Evolutionary conservation across 192 early-diverging fungal species (phyloP).

Genomic region (Coemansia sp.): DNA sequence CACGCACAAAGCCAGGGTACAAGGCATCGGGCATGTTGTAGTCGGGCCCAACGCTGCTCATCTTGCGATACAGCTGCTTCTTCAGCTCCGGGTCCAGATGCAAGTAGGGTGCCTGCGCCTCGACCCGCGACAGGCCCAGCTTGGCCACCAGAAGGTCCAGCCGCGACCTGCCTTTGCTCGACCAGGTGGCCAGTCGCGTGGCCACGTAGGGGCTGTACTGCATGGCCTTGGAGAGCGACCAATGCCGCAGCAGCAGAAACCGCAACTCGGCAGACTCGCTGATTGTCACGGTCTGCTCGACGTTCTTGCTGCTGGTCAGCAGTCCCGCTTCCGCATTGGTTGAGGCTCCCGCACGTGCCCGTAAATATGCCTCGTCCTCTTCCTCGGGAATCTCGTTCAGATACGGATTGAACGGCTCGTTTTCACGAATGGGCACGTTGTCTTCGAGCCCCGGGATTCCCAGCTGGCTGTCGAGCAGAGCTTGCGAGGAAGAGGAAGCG

Average conservation of each 20-base stretch:
- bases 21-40: constrained; percentile 78
- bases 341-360: constrained; percentile 15
- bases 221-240: constrained; percentile 88
- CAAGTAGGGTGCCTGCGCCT: constrained; percentile 71
- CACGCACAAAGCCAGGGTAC: constrained; percentile 74
- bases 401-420: constrained; percentile 25
- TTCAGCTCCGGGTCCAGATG: constrained; percentile 80
- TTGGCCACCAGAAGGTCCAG: constrained; percentile 83
- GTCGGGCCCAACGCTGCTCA: constrained; percentile 67
- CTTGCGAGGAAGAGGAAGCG: constrained; percentile 21
- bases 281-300: constrained; percentile 21
- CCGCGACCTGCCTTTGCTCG: constrained; percentile 71
- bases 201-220: constrained; percentile 84
- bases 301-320: constrained; percentile 25
- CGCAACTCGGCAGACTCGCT: constrained; percentile 70
- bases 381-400: constrained; percentile 23
- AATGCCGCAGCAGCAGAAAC: constrained; percentile 86
- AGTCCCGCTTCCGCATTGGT: constrained; percentile 28
- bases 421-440: not conserved
- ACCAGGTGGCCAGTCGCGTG: constrained; percentile 85
- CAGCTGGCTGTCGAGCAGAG: constrained; percentile 31
- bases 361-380: constrained; percentile 33
- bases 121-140: constrained; percentile 85
- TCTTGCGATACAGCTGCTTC: constrained; percentile 59
- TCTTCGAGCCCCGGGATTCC: not conserved